These are phyloP conservation scores for Vigna unguiculata DNA, from an alignment of 306 rosid species.

Conservation along the genomic window DNA sequence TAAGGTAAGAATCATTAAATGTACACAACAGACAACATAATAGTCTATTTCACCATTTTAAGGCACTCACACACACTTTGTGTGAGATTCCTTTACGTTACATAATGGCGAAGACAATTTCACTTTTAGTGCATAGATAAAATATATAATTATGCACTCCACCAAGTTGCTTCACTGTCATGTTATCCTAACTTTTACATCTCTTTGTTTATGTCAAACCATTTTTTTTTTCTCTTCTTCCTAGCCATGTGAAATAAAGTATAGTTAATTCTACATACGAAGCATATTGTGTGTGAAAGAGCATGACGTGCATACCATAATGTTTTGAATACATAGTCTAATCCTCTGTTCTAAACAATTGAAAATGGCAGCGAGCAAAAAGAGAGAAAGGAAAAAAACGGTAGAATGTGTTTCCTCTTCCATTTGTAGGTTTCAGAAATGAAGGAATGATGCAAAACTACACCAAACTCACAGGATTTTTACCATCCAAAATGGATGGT, in stretches of 20 bases:
- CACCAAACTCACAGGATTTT: neutral
- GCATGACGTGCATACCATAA: neutral
- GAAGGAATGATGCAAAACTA: neutral
- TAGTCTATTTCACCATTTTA: neutral
- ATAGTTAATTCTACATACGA: too few species aligned
- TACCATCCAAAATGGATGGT: neutral
- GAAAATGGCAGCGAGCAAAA: neutral
- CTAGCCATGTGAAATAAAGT: neutral
- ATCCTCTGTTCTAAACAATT: neutral
- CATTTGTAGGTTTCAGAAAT: neutral
- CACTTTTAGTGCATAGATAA: neutral
- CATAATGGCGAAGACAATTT: neutral
- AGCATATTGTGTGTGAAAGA: neutral
- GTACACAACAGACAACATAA: neutral
- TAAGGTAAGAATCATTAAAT: conserved; percentile 25
- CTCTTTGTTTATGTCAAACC: neutral
- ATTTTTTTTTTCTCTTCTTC: neutral
- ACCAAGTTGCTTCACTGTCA: too few species aligned
- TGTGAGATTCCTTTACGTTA: neutral
- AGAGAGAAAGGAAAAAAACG: neutral
- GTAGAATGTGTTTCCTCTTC: neutral
- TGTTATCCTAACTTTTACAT: neutral
- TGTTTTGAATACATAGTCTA: neutral
- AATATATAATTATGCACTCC: neutral
- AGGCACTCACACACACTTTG: neutral